Conservation (phyloP, 2,329 filamentous ascomycete genomes). For the Pseudopithomyces chartarum region DNA sequence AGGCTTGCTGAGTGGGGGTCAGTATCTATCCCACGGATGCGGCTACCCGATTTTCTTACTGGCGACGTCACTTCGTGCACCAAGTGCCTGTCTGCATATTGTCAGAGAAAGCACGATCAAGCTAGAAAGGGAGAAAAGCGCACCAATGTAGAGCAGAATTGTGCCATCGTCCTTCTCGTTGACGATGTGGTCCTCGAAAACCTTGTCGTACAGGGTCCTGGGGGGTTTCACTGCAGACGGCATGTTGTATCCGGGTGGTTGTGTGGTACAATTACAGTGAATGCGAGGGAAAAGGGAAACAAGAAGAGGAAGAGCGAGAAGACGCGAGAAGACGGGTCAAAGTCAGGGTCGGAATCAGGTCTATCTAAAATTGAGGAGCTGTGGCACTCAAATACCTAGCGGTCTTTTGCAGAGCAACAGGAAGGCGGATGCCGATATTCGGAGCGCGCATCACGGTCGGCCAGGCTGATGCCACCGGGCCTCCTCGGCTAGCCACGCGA, state of each 20-base stretch:
- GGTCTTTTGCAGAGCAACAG: not conserved
- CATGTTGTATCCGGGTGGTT: slow-evolving; percentile 57
- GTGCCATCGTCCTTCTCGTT: slow-evolving; percentile 95
- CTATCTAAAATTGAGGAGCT: not conserved
- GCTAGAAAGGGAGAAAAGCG: slow-evolving; percentile 33
- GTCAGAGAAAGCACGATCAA: slow-evolving; percentile 25
- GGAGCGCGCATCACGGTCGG: slow-evolving; percentile 27
- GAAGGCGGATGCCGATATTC: slow-evolving; percentile 31
- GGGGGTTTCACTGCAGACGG: slow-evolving; percentile 73
- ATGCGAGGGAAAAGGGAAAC: too few relatives aligned
- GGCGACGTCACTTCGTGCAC: slow-evolving; percentile 99
- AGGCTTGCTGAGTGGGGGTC: slow-evolving; percentile 75
- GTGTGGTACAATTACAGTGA: slow-evolving; percentile 20
- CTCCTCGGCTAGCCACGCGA: slow-evolving; percentile 17
- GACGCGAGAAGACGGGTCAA: slow-evolving; percentile 5
- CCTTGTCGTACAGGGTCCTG: slow-evolving; percentile 95
- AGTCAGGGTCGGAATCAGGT: not conserved
- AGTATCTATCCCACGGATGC: slow-evolving; percentile 12
- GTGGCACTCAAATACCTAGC: slow-evolving; percentile 7
- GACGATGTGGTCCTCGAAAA: slow-evolving; percentile 91
- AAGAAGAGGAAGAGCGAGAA: not conserved
- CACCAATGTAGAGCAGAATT: slow-evolving; percentile 90
- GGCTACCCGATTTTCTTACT: slow-evolving; percentile 56
- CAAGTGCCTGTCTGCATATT: slow-evolving; percentile 77
- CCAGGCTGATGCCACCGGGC: slow-evolving; percentile 31